phyloP scores from a whole-genome alignment of 768 basidiomycete species.

The Lactarius evosmus region DNA sequence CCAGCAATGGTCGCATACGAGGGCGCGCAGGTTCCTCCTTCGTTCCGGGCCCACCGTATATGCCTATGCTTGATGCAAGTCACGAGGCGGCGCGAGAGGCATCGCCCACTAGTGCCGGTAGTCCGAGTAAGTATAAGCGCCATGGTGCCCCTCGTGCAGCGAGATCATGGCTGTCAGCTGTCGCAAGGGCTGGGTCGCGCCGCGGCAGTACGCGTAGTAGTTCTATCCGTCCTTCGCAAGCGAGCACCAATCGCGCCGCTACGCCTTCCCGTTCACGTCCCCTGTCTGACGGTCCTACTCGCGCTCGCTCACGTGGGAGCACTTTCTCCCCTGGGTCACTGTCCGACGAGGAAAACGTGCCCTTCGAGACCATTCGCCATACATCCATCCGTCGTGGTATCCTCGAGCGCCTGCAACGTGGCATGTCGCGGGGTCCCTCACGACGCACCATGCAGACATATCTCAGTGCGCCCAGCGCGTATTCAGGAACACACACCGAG shows the following conservation, averaged over 20 bases:
- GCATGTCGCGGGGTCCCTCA: constrained; percentile 25
- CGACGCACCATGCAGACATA: constrained; percentile 19
- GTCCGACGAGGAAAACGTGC: constrained; percentile 33
- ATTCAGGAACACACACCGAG: constrained; percentile 19
- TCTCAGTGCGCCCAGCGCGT: constrained; percentile 21
- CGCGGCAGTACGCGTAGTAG: constrained; percentile 1
- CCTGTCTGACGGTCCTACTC: too few species aligned
- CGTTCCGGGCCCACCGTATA: constrained; percentile 34
- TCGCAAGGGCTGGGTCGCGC: neutral
- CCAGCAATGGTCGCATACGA: too few species aligned
- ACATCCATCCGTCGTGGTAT: constrained; percentile 53
- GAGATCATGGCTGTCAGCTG: constrained; percentile 15
- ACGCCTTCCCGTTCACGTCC: constrained; percentile 4
- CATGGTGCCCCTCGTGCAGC: constrained; percentile 12
- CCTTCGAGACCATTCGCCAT: constrained; percentile 47
- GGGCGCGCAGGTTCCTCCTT: constrained; percentile 20
- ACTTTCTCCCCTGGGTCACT: constrained; percentile 1
- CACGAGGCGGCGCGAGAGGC: constrained; percentile 1
- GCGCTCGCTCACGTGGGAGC: constrained; percentile 19
- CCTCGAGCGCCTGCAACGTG: constrained; percentile 38
- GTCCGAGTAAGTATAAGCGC: constrained; percentile 27
- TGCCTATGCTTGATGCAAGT: constrained; percentile 6
- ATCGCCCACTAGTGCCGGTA: neutral
- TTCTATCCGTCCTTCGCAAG: neutral
- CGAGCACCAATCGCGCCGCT: neutral